Conservation (phyloP, 2,329 filamentous ascomycete species). For the Pseudogymnoascus sp. region DNA sequence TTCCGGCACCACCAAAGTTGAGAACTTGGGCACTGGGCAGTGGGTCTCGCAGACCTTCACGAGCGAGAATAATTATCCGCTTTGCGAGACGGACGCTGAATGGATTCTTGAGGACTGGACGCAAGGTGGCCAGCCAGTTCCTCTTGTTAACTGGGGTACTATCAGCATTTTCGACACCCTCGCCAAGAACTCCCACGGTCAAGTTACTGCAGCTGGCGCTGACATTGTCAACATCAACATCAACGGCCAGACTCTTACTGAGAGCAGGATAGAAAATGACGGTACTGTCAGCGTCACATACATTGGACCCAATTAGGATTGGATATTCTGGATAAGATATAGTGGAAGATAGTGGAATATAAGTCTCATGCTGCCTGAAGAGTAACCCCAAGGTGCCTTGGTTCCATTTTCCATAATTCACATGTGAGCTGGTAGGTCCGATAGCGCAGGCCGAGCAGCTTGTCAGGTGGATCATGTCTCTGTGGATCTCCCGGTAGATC, state of each 20-base stretch:
- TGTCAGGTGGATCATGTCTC: not conserved
- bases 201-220: not conserved
- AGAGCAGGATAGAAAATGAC: not conserved
- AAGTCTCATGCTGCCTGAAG: not conserved
- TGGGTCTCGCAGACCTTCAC: slow-evolving; percentile 35
- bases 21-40: slow-evolving; percentile 39
- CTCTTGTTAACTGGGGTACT: not conserved
- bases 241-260: not conserved
- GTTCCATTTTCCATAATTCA: not conserved
- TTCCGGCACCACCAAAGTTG: slow-evolving; percentile 36
- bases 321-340: not conserved
- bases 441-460: not conserved
- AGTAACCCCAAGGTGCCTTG: not conserved
- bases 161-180: not conserved
- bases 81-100: slow-evolving; percentile 41
- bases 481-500: not conserved
- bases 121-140: slow-evolving; percentile 22
- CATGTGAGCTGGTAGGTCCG: not conserved
- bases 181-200: not conserved
- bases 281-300: not conserved
- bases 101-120: slow-evolving; percentile 47
- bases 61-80: slow-evolving; percentile 23
- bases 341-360: not conserved
- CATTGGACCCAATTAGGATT: not conserved
- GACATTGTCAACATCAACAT: not conserved